Evolutionary conservation across 768 basidiomycete species (phyloP).

Genomic region (Favolaschia claudopus): DNA sequence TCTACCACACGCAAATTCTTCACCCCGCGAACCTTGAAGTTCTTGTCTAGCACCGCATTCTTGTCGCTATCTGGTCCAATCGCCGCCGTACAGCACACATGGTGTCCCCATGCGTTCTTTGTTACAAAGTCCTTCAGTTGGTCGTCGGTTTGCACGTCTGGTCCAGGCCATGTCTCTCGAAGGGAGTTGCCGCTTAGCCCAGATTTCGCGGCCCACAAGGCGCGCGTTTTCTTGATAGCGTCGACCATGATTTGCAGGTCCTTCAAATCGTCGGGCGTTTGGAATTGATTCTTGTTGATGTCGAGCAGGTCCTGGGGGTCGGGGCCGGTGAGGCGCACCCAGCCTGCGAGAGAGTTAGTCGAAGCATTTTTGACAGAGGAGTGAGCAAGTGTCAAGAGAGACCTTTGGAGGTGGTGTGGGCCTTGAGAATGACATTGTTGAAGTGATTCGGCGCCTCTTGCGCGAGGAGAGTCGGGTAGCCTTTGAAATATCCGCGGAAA

Average conservation of each 20-base stretch:
- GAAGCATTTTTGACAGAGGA: neutral
- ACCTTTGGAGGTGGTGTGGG: conserved; percentile 10
- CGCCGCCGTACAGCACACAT: conserved; percentile 19
- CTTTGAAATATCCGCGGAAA: conserved; percentile 17
- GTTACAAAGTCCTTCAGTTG: conserved; percentile 6
- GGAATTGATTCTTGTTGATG: conserved; percentile 22
- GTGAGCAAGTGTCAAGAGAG: neutral
- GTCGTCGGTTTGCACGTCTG: conserved; percentile 17
- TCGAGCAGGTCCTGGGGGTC: conserved; percentile 17
- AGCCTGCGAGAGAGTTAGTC: neutral
- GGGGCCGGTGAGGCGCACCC: conserved; percentile 17
- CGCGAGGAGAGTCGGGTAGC: conserved; percentile 7
- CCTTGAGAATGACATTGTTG: conserved; percentile 17
- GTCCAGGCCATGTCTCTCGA: conserved; percentile 11
- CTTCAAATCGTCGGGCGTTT: conserved; percentile 2
- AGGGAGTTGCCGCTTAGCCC: conserved; percentile 2
- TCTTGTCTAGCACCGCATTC: conserved; percentile 24
- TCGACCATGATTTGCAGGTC: conserved; percentile 3
- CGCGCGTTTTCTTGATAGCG: conserved; percentile 16
- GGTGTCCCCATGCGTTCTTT: conserved; percentile 19
- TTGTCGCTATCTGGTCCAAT: conserved; percentile 10
- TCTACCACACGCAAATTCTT: conserved; percentile 28
- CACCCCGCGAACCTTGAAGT: conserved; percentile 28
- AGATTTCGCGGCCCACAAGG: conserved; percentile 7
- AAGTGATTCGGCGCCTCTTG: conserved; percentile 7